Conservation (phyloP, 371 early-diverging fungal species). For the Lichtheimia corymbifera region DNA sequence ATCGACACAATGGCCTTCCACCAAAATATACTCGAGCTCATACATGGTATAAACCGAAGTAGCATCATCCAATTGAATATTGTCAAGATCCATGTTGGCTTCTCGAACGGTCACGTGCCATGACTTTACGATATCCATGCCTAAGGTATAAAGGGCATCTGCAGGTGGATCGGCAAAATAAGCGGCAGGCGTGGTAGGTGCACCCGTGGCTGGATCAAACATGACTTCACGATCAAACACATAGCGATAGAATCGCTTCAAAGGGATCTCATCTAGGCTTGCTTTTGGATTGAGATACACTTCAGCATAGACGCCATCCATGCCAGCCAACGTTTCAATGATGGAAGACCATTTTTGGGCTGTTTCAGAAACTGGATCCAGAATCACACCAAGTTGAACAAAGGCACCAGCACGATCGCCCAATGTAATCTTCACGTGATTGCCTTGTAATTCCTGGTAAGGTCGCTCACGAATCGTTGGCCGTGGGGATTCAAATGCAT, state of each 20-base stretch:
- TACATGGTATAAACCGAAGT: conserved; percentile 74
- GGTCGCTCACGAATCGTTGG: conserved; percentile 26
- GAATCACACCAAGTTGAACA: conserved; percentile 63
- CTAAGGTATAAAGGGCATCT: conserved; percentile 81
- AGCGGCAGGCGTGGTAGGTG: conserved; percentile 49
- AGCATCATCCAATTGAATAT: conserved; percentile 62
- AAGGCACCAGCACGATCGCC: conserved; percentile 44
- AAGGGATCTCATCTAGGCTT: conserved; percentile 60
- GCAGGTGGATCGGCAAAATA: conserved; percentile 76
- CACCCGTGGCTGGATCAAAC: conserved; percentile 58
- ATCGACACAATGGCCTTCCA: conserved; percentile 90
- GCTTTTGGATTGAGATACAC: conserved; percentile 62
- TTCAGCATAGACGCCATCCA: conserved; percentile 65
- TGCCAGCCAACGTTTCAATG: conserved; percentile 56
- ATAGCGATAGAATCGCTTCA: conserved; percentile 89
- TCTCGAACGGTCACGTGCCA: conserved; percentile 88
- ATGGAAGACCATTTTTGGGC: conserved; percentile 80
- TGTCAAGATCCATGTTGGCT: conserved; percentile 90
- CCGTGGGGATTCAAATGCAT: conserved; percentile 14
- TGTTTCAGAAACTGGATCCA: conserved; percentile 76
- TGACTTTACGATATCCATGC: conserved; percentile 79
- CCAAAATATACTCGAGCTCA: conserved; percentile 78
- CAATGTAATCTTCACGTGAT: conserved; percentile 25
- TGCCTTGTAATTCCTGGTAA: conserved; percentile 18
- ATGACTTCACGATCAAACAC: conserved; percentile 64